Conservation (phyloP, 345 rosid species). For the Aquilaria yunnanensis region DNA sequence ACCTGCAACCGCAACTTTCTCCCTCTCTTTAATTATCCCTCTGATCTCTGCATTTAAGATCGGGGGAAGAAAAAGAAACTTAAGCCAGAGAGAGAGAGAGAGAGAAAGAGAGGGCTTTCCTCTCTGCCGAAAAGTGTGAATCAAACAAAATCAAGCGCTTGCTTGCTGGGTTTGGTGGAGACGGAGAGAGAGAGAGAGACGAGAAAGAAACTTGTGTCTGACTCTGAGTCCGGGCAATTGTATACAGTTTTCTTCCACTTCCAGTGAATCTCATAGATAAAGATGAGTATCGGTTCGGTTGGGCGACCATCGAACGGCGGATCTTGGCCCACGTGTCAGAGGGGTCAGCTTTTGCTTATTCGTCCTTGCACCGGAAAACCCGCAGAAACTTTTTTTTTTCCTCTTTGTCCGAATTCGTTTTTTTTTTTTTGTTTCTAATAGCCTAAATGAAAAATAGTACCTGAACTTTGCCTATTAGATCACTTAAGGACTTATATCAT, state of each 20-base stretch:
- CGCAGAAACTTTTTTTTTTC: slow-evolving; percentile 36
- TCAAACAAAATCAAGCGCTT: too few relatives aligned
- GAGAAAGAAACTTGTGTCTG: too few relatives aligned
- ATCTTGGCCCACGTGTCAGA: slow-evolving; percentile 31
- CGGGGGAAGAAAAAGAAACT: slow-evolving; percentile 5
- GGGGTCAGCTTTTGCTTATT: slow-evolving; percentile 44
- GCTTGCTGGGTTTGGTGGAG: too few relatives aligned
- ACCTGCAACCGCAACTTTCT: slow-evolving; percentile 5
- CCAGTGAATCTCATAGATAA: slow-evolving; percentile 45
- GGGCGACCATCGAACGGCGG: slow-evolving; percentile 17
- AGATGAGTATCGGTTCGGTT: slow-evolving; percentile 14
- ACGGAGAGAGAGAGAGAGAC: too few relatives aligned
- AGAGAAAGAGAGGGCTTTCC: background rate
- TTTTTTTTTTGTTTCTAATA: too few relatives aligned
- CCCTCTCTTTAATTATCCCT: slow-evolving; percentile 18
- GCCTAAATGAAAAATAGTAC: too few relatives aligned
- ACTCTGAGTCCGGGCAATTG: slow-evolving; percentile 17
- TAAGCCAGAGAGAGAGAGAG: background rate
- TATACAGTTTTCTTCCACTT: slow-evolving; percentile 71
- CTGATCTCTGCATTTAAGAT: slow-evolving; percentile 6
- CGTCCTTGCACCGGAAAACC: slow-evolving; percentile 69
- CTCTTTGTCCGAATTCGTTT: too few relatives aligned
- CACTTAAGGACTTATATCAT: too few relatives aligned
- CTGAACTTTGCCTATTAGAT: too few relatives aligned
- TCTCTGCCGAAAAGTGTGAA: background rate